These are phyloP conservation scores for Tetrahymena thermophila DNA, from an alignment of 73 alveolate species.

Conservation along the genomic window DNA sequence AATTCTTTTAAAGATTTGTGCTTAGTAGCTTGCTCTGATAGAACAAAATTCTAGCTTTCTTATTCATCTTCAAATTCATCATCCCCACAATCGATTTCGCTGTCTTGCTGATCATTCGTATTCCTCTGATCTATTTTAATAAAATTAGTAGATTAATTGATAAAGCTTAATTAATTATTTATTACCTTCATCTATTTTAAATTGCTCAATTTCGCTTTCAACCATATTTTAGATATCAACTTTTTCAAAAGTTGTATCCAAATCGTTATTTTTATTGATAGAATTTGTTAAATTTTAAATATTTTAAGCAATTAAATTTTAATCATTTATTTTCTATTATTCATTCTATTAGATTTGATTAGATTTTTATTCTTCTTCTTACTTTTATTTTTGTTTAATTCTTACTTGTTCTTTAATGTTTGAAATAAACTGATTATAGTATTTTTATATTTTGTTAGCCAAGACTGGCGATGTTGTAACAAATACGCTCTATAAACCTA, in stretches of 20 bases:
- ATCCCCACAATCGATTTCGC: background rate
- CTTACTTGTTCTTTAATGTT: background rate
- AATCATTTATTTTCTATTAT: background rate
- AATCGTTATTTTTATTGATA: background rate
- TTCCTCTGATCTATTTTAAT: background rate
- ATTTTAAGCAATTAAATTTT: background rate
- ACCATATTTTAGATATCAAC: background rate
- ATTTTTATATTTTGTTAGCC: constrained; percentile 66
- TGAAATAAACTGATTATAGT: constrained; percentile 38
- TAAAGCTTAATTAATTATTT: background rate
- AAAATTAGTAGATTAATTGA: background rate
- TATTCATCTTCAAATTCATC: background rate
- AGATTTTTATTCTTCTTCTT: background rate
- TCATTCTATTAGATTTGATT: background rate
- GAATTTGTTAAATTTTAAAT: background rate
- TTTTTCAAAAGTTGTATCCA: background rate
- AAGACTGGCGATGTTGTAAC: constrained; percentile 69
- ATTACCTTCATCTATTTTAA: background rate
- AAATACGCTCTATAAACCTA: constrained; percentile 37
- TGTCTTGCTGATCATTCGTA: background rate
- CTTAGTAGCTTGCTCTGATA: background rate
- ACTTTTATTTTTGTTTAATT: constrained; percentile 16
- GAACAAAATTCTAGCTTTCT: background rate
- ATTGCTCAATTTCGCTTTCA: background rate
- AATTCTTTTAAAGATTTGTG: constrained; percentile 3